phyloP scores from a whole-genome alignment of 1,139 yeast species.

The Geotrichum klebahnii region DNA sequence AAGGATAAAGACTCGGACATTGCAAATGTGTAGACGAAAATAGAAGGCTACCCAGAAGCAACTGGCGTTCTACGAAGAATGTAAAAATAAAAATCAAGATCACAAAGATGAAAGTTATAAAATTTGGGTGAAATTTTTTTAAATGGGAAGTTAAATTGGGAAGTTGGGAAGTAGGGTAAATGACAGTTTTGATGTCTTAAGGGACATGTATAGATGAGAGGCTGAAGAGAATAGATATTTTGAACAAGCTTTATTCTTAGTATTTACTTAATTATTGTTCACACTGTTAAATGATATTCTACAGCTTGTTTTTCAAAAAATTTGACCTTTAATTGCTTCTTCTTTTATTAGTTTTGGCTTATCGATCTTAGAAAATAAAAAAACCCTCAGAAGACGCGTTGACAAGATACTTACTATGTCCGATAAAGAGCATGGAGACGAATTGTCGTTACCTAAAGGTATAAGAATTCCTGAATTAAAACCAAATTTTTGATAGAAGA shows the following conservation, averaged over 20 bases:
- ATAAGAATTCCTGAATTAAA: too few relatives aligned
- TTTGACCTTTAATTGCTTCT: too few relatives aligned
- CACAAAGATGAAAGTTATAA: not conserved
- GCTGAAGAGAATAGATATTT: not conserved
- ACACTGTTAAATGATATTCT: too few relatives aligned
- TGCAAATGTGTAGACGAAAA: not conserved
- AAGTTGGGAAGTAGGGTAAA: constrained; percentile 5
- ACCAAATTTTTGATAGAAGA: too few relatives aligned
- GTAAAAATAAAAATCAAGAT: not conserved
- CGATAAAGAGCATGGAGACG: constrained; percentile 22
- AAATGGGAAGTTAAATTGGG: not conserved
- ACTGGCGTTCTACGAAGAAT: not conserved
- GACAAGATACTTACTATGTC: constrained; percentile 9
- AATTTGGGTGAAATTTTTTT: constrained; percentile 10
- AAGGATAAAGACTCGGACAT: constrained; percentile 23
- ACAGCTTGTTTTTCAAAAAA: too few relatives aligned
- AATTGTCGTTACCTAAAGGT: constrained; percentile 20
- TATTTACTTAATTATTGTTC: too few relatives aligned
- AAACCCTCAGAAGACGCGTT: not conserved
- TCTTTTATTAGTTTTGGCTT: too few relatives aligned
- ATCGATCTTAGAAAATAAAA: too few relatives aligned
- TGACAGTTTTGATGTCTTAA: not conserved
- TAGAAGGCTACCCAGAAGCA: too few relatives aligned
- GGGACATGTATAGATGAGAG: not conserved
- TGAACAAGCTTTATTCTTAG: not conserved